A percentile compares a stretch with the other conserved stretches of the same genome.
These are phyloP conservation scores for Penicillium nucicola DNA, from an alignment of 495 filamentous ascomycete species.

Conservation along the genomic window DNA sequence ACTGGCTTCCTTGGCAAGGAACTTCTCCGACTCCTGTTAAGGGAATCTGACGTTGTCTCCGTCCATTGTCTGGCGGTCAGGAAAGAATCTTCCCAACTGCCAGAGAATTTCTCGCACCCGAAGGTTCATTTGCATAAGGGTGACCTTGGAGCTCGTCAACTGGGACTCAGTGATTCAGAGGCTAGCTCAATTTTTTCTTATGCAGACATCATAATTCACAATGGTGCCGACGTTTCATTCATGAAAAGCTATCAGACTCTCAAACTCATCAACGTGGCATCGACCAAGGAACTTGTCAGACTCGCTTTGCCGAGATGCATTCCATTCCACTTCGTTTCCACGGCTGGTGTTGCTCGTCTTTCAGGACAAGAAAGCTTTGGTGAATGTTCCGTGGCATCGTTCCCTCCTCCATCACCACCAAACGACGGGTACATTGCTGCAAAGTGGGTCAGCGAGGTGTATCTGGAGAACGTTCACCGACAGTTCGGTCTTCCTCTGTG, in stretches of 20 bases:
- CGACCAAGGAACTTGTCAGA: constrained; percentile 40
- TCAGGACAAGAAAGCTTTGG: constrained; percentile 12
- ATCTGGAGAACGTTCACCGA: constrained; percentile 35
- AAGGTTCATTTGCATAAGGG: constrained; percentile 39
- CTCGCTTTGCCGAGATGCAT: constrained; percentile 28
- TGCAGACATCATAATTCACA: constrained; percentile 49
- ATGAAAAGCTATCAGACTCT: constrained; percentile 46
- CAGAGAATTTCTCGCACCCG: constrained; percentile 11
- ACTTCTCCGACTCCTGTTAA: constrained; percentile 24
- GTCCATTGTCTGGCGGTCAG: constrained; percentile 36
- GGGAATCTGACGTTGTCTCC: constrained; percentile 9
- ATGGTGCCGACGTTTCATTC: constrained; percentile 49
- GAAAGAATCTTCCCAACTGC: not conserved
- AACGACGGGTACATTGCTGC: constrained; percentile 44
- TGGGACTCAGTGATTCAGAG: constrained; percentile 35
- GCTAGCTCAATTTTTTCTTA: constrained; percentile 20
- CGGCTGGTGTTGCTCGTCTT: constrained; percentile 29
- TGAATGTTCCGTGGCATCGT: constrained; percentile 14
- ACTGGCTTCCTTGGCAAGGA: constrained; percentile 34
- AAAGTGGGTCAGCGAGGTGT: constrained; percentile 54
- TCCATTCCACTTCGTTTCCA: constrained; percentile 52
- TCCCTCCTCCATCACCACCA: constrained; percentile 12
- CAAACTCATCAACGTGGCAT: constrained; percentile 36
- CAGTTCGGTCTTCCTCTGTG: constrained; percentile 28
- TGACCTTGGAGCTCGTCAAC: constrained; percentile 22